Evolutionary conservation across 306 rosid genomes (phyloP).

Genomic region (Pyrus communis): DNA sequence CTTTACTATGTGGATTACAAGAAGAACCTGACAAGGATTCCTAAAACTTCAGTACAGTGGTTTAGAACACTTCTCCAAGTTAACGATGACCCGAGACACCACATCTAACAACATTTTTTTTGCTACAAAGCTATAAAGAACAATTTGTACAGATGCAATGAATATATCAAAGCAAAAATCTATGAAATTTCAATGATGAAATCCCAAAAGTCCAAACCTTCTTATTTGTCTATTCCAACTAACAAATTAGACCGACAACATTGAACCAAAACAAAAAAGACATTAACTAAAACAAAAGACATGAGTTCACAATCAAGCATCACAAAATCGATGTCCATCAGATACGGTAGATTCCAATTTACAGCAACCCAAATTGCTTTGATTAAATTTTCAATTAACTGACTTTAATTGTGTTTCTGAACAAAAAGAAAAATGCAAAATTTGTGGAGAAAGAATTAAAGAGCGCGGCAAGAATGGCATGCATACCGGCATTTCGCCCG

Average conservation of each 20-base stretch:
- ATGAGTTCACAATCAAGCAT: background rate
- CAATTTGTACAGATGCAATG: conserved; percentile 15
- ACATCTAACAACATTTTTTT: conserved; percentile 18
- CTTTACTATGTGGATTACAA: conserved; percentile 81
- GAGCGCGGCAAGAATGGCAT: background rate
- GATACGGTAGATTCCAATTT: background rate
- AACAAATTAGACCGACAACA: background rate
- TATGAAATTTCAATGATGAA: background rate
- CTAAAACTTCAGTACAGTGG: conserved; percentile 78
- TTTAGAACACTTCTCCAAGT: conserved; percentile 55
- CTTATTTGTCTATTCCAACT: too few relatives aligned
- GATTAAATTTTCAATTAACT: background rate
- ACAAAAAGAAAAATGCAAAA: background rate
- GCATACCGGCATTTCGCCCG: background rate
- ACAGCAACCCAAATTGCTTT: background rate
- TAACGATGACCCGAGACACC: conserved; percentile 13
- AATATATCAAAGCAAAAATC: background rate
- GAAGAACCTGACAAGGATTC: conserved; percentile 81
- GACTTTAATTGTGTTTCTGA: too few relatives aligned
- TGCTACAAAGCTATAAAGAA: background rate
- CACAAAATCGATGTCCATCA: background rate
- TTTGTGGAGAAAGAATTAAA: background rate
- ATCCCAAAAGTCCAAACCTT: background rate
- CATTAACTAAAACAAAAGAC: too few relatives aligned
- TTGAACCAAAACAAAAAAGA: background rate